Conservation (phyloP, 768 basidiomycete genomes). For the Asterophora lycoperdoides region DNA sequence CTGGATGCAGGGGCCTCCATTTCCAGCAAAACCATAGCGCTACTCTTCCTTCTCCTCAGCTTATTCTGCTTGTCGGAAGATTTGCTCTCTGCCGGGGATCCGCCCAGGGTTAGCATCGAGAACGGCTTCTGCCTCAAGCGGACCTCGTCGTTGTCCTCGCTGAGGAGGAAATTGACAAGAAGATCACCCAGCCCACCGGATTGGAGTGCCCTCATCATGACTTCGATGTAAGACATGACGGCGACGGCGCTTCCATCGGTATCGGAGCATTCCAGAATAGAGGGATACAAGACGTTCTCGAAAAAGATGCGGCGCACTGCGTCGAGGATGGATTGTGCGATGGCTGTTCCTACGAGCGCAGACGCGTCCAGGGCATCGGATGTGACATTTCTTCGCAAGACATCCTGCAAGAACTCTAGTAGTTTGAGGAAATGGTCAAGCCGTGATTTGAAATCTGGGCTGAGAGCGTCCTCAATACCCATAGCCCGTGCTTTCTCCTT, state of each 20-base stretch:
- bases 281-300: conserved; percentile 90
- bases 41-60: conserved; percentile 68
- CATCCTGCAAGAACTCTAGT: conserved; percentile 88
- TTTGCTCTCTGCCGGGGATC: conserved; percentile 29
- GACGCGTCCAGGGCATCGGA: conserved; percentile 54
- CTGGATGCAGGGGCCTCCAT: conserved; percentile 74
- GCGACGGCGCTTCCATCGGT: conserved; percentile 93
- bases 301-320: conserved; percentile 84
- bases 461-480: conserved; percentile 75
- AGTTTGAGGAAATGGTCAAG: conserved; percentile 89
- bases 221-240: conserved; percentile 92
- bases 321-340: conserved; percentile 79
- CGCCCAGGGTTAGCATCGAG: conserved; percentile 43
- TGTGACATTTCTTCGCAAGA: conserved; percentile 62
- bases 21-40: conserved; percentile 87
- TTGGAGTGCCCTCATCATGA: conserved; percentile 74
- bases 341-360: conserved; percentile 68
- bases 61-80: conserved; percentile 41
- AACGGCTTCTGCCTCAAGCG: conserved; percentile 37
- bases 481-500: conserved; percentile 50
- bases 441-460: conserved; percentile 69
- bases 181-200: conserved; percentile 65
- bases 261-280: conserved; percentile 89
- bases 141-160: conserved; percentile 75
- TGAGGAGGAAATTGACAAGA: conserved; percentile 75